Conservation (phyloP, 768 basidiomycete species). For the Gymnopilus junonius region DNA sequence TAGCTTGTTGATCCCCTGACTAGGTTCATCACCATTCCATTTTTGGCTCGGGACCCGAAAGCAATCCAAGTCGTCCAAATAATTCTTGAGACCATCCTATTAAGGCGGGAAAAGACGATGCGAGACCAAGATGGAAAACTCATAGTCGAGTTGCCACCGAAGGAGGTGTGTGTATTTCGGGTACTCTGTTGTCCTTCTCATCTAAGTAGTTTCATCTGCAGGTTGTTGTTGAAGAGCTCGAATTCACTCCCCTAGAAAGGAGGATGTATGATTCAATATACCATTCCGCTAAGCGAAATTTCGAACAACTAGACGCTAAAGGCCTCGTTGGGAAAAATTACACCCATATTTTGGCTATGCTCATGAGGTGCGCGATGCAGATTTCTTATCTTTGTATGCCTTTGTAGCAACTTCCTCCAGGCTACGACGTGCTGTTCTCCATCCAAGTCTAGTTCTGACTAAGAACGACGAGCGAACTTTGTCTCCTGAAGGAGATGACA, state of each 20-base stretch:
- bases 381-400: not conserved
- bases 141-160: constrained; percentile 88
- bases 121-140: constrained; percentile 81
- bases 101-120: constrained; percentile 94
- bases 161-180: constrained; percentile 60
- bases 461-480: constrained; percentile 45
- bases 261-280: constrained; percentile 92
- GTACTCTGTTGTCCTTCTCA: not conserved
- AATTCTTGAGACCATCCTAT: constrained; percentile 84
- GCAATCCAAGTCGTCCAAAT: constrained; percentile 96
- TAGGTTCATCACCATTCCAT: constrained; percentile 91
- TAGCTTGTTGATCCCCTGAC: not conserved
- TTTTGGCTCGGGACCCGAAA: constrained; percentile 88
- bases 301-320: constrained; percentile 78
- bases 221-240: constrained; percentile 74
- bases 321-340: constrained; percentile 82
- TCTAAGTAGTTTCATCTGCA: constrained; percentile 28
- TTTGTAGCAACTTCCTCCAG: constrained; percentile 39
- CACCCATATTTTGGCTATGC: constrained; percentile 90
- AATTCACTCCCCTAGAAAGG: constrained; percentile 79
- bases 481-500: constrained; percentile 43
- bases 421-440: constrained; percentile 89
- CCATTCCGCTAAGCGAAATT: constrained; percentile 75
- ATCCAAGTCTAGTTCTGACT: constrained; percentile 81
- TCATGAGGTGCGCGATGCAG: constrained; percentile 76